Evolutionary conservation across 2,329 filamentous ascomycete species (phyloP), one percentile per base, ranked within the genome.

Genomic region (Fusarium pseudocircinatum): DNA sequence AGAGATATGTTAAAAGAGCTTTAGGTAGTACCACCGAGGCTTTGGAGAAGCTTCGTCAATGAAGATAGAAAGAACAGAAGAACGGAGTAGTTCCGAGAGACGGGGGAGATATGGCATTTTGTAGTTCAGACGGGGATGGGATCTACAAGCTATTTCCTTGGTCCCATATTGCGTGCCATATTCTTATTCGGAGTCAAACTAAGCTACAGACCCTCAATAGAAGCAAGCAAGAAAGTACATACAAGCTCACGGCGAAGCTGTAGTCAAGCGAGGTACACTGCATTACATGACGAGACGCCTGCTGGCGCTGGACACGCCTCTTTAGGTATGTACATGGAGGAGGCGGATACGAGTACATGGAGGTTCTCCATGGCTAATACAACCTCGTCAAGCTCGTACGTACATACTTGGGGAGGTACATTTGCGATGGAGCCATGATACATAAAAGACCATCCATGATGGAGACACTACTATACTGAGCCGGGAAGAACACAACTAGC

Each of bases 61-160:
- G 63, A 65, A 47, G 40, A 73, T 71, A 65, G 56, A 44, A 65
- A 70, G 67, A 60, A 60, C 62, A 69, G 68, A 60, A 61, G 59
- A 53, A 65, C 54, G 63, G 72, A 65, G 52, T 60, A 39, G 60
- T 50, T 67, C 62, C 63, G 44, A 74, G 44, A 60, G 60, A 63
- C 49, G 68, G 74, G 75, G 75, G 71, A 70, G 62, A 63, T 66
- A 74, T 70, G 67, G 68, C 73, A 73, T 75, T 77, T 77, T 78
- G 75, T 77, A 77, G 73, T 77, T 72, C 54, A 65, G 60, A 71
- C 57, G 67, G 61, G 69, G 54, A 72, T 61, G 65, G 52, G 70
- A 68, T 74, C 74, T 77, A 77, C 72, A 75, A 65, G 54, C 57
- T 49, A 56, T 70, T 66, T 57, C 61, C 50, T 69, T 47, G 50